Evolutionary conservation across 2,329 filamentous ascomycete species (phyloP), one percentile per base, ranked within the genome.

Genomic region (Dothideomycetes sp.): DNA sequence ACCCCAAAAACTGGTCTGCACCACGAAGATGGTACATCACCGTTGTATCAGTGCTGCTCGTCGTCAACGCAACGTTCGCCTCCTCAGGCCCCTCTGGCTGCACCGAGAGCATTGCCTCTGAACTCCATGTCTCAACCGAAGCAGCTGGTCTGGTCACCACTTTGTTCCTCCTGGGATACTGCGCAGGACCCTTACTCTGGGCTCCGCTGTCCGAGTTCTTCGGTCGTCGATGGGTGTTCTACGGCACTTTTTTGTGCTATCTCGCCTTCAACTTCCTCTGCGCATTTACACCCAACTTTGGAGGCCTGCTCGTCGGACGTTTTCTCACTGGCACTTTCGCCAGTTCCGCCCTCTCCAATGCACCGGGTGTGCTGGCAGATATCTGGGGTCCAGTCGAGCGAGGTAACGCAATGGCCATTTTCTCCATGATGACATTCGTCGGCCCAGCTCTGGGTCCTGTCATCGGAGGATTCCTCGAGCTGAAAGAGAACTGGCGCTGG

Each of bases 171-270:
- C 47, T 59, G 1, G 55, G 54, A n/a, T 83, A 80, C 51, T 72
- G 79, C 15, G 65, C 70, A 2, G 76, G 76, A 0, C 75, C 75
- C 1, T 56, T 80, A 7, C 56, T 80, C 10, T 81, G 77, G 65
- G 79, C 76, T 0, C 80, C 79, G 0, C 53, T 82, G 3, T 79
- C 73, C 32, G 79, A 84, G 52, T 75, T 81, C 43, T 73, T 72
- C 42, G 77, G 79, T 7, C 66, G 78, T 11, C 62, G 69, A 43
- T 61, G 59, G 47, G 64, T 75, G 34, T 71, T 75, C 47, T 68
- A 71, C 51, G 47, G 52, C 36, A 58, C 58, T 5, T 65, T 60
- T 38, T 44, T 47, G 3, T 29, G 46, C 11, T 66, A 66, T 44
- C 53, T 66, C 34, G 63, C 63, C 0, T 73, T 74, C 50, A 54